Conservation (phyloP, 1,284 basidiomycete species). For the Coniferiporia weirii region DNA sequence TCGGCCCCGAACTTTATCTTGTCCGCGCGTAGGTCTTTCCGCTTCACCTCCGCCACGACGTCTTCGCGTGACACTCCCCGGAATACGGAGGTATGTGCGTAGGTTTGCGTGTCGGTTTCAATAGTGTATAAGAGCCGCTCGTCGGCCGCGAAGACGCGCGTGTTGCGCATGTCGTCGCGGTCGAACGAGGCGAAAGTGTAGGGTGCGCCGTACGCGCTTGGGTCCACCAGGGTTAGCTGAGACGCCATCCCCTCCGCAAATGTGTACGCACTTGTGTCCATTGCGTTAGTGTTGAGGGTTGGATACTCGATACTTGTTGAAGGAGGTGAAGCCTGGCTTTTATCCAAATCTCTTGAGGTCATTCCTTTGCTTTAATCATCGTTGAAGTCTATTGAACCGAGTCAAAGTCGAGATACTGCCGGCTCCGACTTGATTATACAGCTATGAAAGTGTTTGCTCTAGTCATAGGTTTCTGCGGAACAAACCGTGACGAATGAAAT, state of each 20-base stretch:
- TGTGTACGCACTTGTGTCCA: neutral
- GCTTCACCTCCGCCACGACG: slow-evolving; percentile 5
- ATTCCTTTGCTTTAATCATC: too few relatives aligned
- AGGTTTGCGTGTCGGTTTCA: neutral
- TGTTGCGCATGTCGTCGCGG: slow-evolving; percentile 9
- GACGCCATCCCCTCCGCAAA: neutral
- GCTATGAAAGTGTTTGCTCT: too few relatives aligned
- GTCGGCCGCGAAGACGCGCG: neutral
- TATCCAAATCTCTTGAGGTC: too few relatives aligned
- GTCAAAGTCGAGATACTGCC: too few relatives aligned
- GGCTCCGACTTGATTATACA: too few relatives aligned
- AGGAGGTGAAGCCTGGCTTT: too few relatives aligned
- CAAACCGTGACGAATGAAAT: too few relatives aligned
- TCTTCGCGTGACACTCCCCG: neutral
- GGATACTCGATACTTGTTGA: too few relatives aligned
- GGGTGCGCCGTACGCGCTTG: neutral
- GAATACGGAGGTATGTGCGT: neutral
- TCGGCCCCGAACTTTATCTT: slow-evolving; percentile 1
- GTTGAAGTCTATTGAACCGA: too few relatives aligned
- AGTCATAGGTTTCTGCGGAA: too few relatives aligned
- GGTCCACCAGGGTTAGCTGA: slow-evolving; percentile 4
- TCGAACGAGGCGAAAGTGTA: slow-evolving; percentile 2
- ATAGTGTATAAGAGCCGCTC: neutral
- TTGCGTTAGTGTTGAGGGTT: neutral
- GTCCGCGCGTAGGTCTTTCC: slow-evolving; percentile 3